phyloP scores from a whole-genome alignment of 352 stramenopile species.

The Phytophthora foliorum region DNA sequence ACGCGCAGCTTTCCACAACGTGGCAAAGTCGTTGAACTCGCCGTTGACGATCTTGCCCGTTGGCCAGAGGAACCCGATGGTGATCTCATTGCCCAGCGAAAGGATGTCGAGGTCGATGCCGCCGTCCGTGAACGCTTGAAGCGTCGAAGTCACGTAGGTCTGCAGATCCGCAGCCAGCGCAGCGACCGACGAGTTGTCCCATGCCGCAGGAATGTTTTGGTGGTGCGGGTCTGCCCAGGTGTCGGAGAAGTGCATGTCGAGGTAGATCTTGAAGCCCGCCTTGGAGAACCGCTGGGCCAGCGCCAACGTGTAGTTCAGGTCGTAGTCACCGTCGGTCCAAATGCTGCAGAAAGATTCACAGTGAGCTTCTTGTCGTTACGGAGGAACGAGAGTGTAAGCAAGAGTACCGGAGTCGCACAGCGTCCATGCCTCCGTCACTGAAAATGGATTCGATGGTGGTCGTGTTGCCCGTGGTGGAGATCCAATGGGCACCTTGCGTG shows the following conservation, averaged over 20 bases:
- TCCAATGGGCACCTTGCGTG: constrained; percentile 36
- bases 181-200: constrained; percentile 33
- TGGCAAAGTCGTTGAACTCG: constrained; percentile 43
- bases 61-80: constrained; percentile 40
- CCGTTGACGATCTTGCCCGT: constrained; percentile 32
- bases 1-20: constrained; percentile 40
- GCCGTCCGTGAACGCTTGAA: constrained; percentile 40
- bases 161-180: constrained; percentile 31
- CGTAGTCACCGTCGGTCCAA: constrained; percentile 42
- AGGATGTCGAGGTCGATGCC: constrained; percentile 42
- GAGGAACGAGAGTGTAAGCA: background rate
- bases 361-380: background rate
- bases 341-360: constrained; percentile 20
- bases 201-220: constrained; percentile 35
- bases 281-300: constrained; percentile 40
- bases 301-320: constrained; percentile 38
- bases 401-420: constrained; percentile 41
- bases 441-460: constrained; percentile 48
- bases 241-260: constrained; percentile 53
- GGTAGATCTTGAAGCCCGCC: constrained; percentile 48
- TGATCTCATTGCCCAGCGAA: constrained; percentile 49
- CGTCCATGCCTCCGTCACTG: constrained; percentile 38
- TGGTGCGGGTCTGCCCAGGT: constrained; percentile 44
- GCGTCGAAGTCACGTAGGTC: constrained; percentile 43
- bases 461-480: constrained; percentile 33